Evolutionary conservation across 2,329 filamentous ascomycete genomes (phyloP), one percentile per base, ranked within the genome.

Genomic region (Cadophora sp.): DNA sequence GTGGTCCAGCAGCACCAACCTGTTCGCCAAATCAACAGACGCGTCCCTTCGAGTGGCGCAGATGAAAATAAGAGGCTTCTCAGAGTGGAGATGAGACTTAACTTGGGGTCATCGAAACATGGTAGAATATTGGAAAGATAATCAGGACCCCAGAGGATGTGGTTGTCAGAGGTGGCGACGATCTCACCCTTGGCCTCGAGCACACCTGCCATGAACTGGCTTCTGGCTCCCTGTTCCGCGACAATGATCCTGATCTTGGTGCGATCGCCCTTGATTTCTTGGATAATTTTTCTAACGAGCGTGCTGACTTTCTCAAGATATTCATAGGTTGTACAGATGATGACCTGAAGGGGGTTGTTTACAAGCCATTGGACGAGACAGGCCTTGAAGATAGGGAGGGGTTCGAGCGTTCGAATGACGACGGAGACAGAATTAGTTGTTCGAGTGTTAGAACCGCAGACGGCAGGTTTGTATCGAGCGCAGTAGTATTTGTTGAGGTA

Each of bases 121-220:
- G 63, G 43, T 6, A 65, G 45, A 45, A 65, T 65, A 43, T 65
- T 18, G 7, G 1, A 16, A 4, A 65, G 55, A 22, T 59, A 65
- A 1, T 27, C n/a, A 11, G 20, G 45, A 1, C 43, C 14, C 63
- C 55, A 65, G 11, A 59, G 18, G 22, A 65, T 51, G 14, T 60
- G 63, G 18, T 65, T 45, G 22, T 65, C 55, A 11, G 33, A 27
- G 2, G 56, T 59, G 9, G 62, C 62, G 18, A 65, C 51, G 22
- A 65, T 65, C 6, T 41, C 27, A 7, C 62, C 62, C 16, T 53
- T 41, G 7, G 55, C 62, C 6, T 51, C 27, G 7, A n/a, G n/a
- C 3, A 59, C 43, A 16, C 62, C 62, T 7, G 62, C 33, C 27
- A 41, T 39, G n/a, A 59, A 56, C 45, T 65, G 62, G 1, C 30